Evolutionary conservation across 805 yeast species (phyloP), one percentile per base, ranked within the genome.

Genomic region (Saccharomyces kudriavzevii): DNA sequence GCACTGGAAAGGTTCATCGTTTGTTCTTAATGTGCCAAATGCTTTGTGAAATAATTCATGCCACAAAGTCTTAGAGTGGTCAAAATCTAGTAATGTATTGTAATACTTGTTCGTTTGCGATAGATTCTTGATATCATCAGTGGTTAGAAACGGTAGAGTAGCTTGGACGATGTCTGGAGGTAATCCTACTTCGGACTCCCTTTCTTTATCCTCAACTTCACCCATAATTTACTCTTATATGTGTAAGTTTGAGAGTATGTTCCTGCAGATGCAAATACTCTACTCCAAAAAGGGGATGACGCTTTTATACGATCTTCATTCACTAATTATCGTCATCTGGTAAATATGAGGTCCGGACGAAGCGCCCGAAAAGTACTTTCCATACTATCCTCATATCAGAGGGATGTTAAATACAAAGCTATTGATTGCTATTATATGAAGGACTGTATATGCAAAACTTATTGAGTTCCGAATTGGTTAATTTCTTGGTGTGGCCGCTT

Each of bases 161-260:
- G 59, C 58, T 48, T 65, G 64, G 2, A 68, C 56, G 29, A 68
- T 65, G 50, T 68, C 72, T 5, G 70, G 70, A 20, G 70, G 66
- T 47, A 67, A 54, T 24, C 48, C 49, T 25, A 27, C 22, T 9
- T 45, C 22, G 9, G 24, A 17, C 48, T 24, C 49, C 46, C 17
- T 51, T 52, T 26, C 51, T 35, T 13, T 35, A 6, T 24, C 17
- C 11, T 35, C 43, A 17, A 17, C 8, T 9, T 35, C 43, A 35
- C 24, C 17, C 43, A 35, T 35, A 2, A 3, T 35, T 5, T 35
- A 17, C 43, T 35, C 17, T 17, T 9, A 2, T 9, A 9, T 35
- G 10, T 8, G 8, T 31, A 35, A 17, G 6, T 27, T 35, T 35
- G 24, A 35, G 43, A 17, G 43, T n/a, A 20, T 17, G 17, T 17